Evolutionary conservation across 2,329 filamentous ascomycete species (phyloP), one percentile per base, ranked within the genome.

Genomic region (Raffaelea albimanens): DNA sequence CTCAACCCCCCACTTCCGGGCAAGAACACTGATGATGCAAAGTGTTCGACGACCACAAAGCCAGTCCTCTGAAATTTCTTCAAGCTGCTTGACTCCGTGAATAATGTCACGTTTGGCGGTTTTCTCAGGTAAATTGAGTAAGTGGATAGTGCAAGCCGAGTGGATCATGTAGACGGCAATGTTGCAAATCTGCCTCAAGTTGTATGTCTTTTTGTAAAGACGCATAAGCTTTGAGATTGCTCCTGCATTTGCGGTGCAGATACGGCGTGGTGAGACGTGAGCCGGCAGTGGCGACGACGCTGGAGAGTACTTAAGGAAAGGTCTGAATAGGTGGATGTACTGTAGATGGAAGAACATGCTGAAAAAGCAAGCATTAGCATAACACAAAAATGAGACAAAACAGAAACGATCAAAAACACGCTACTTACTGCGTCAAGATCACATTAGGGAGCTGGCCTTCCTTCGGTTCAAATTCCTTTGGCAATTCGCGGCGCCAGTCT

Each of bases 31-130:
- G 40, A 98, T 72, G 43, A 97, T 95, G 50, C 82, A 80, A 7
- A 97, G 72, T 0, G 90, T 91, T 13, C 91, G 78, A 46, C 90
- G 77, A 10, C 90, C 91, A 58, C 89, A 93, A 1, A 89, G 78
- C 93, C 93, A 98, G 57, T 89, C 85, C 62, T 96, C 90, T 1
- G 88, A 88, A 57, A 98, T 96, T 59, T 97, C 91, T 63, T 97
- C 91, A 1, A 97, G 76, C 53, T 95, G 87, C 58, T 87, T 91
- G 40, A 95, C 76, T 1, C 91, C 89, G 57, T 96, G 90, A 4
- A 87, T 84, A 39, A 98, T 87, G 63, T 97, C 91, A 56, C 91
- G 74, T 58, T 81, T 84, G 4, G 93, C 88, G 25, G 87, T 93
- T 67, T 93, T 95, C 56, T 96, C 90, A 0, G 90, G 90, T 1